Base-by-base conservation (phyloP, 768 basidiomycete species). In the Tulasnella sp. region DNA sequence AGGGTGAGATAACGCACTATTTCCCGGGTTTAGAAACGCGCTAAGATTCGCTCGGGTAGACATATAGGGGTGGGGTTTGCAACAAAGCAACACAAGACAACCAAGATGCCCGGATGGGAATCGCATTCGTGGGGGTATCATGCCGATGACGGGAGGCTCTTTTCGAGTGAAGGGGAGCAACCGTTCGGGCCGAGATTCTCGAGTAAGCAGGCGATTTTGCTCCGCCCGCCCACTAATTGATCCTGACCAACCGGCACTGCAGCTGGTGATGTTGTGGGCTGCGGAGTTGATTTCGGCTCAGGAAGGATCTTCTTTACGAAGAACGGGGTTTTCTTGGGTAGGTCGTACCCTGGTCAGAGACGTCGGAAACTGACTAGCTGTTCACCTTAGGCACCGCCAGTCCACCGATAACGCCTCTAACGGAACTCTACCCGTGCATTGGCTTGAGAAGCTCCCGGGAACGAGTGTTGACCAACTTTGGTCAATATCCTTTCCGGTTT, bases 191-290 rank as follows among this genome's bases (percentile, higher is more conserved):
- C 93, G 69, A 90, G 90, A 0, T 98, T 93, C 85, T 92, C 94
- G 83, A 92, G 96, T 96, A 85, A 84, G 92, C 88, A 54, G 44
- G 6, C 50, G n/a, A 46, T 76, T 81, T 41, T 34, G 41, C 69
- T 31, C 78, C 44, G 1, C 31, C 40, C 28, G 28, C 9, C 46
- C 24, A 18, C 40, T 24, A 20, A 37, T 11, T 46, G 7, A 31
- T 78, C 3, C 22, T 64, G 72, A 50, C 44, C 41, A 75, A 69
- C 37, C 9, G 40, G 80, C 9, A 78, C 82, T 78, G 74, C 78
- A 97, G 96, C 92, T 69, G 94, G 93, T 11, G 97, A 99, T 85
- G 87, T 93, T 37, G 89, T 99, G 81, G 97, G 97, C 16, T 97
- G 96, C 84, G 97, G 97, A 0, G 89, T 99, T 80, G 96, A 98